These are phyloP conservation scores for Austroboletus rostrupii DNA, from an alignment of 1,284 basidiomycete genomes.

Conservation along the genomic window DNA sequence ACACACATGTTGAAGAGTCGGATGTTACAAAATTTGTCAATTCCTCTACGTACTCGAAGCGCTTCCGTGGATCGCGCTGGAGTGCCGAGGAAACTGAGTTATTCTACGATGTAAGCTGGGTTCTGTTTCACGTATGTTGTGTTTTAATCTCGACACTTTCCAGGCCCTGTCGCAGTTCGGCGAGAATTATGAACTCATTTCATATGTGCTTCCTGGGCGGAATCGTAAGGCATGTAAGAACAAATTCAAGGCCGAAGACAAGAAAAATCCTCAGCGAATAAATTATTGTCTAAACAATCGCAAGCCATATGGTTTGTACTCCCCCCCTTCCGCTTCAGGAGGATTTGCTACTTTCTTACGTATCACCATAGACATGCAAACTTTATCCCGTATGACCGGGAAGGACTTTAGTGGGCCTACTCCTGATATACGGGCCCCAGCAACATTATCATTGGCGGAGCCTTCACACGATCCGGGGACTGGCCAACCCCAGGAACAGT, in stretches of 20 bases:
- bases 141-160: conserved; percentile 1
- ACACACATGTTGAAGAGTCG: conserved; percentile 80
- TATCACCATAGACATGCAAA: conserved; percentile 53
- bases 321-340: neutral
- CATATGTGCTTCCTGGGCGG: conserved; percentile 80
- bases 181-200: conserved; percentile 89
- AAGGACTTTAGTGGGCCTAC: conserved; percentile 77
- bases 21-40: conserved; percentile 83
- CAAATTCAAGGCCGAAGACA: conserved; percentile 88
- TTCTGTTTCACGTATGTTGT: neutral
- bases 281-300: conserved; percentile 64
- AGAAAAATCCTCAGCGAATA: conserved; percentile 66
- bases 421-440: conserved; percentile 61
- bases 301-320: conserved; percentile 59
- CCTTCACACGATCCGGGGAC: conserved; percentile 7
- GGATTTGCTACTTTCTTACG: conserved; percentile 1
- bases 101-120: conserved; percentile 69
- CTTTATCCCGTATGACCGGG: conserved; percentile 69
- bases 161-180: conserved; percentile 85
- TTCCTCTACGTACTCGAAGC: conserved; percentile 77
- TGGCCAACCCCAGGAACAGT: neutral
- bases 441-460: conserved; percentile 27
- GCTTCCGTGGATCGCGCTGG: conserved; percentile 77
- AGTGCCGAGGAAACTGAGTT: conserved; percentile 80
- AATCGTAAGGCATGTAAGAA: conserved; percentile 86